phyloP scores from a whole-genome alignment of 2,329 filamentous ascomycete species.

The Cryphonectria nitschkei region DNA sequence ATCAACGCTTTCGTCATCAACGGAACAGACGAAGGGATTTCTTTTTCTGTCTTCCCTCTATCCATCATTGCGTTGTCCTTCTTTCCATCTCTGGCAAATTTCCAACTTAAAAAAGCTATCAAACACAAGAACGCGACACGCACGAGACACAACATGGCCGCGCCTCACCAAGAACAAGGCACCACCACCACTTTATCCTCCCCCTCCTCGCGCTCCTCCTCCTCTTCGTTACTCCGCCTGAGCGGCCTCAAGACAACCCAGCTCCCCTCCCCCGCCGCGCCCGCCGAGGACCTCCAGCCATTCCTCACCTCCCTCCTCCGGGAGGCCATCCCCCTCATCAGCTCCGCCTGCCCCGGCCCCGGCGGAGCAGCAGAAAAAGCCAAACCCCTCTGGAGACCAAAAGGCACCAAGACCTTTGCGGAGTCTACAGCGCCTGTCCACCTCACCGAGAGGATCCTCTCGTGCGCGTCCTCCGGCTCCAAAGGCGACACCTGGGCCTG shows the following conservation, averaged over 20 bases:
- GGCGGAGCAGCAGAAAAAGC: no score
- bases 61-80: no score
- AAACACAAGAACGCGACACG: background rate
- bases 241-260: constrained; percentile 54
- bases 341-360: constrained; percentile 38
- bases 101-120: no score
- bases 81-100: no score
- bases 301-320: constrained; percentile 57
- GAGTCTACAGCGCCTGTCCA: constrained; percentile 57
- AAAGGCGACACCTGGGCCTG: constrained; percentile 65
- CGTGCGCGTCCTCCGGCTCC: constrained; percentile 31
- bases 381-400: constrained; percentile 41
- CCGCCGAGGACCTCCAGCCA: constrained; percentile 48
- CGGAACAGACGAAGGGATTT: no score
- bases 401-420: constrained; percentile 49
- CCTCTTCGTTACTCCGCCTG: constrained; percentile 50
- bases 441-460: constrained; percentile 47
- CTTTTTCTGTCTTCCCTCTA: no score
- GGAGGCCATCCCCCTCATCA: constrained; percentile 65
- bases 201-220: no score
- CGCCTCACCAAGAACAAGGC: background rate
- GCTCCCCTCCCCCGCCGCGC: constrained; percentile 48
- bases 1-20: no score
- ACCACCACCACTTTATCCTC: constrained; percentile 35
- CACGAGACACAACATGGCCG: background rate